Evolutionary conservation across 495 filamentous ascomycete genomes (phyloP).

Genomic region (Cairneyella variabilis): DNA sequence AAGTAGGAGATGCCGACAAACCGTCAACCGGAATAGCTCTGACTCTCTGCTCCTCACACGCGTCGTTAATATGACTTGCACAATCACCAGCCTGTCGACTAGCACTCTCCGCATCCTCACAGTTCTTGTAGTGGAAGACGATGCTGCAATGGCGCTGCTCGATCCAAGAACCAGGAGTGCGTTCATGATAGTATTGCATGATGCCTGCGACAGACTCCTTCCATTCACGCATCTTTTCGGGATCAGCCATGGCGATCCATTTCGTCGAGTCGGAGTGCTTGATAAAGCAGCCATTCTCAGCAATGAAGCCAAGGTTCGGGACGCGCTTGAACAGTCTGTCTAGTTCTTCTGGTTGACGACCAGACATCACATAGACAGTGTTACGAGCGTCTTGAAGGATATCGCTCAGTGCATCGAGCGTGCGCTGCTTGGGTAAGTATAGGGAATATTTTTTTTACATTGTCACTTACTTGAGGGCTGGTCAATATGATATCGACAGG

Average conservation of each 20-base stretch:
- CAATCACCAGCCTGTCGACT: conserved; percentile 77
- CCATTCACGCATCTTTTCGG: conserved; percentile 63
- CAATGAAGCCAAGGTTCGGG: conserved; percentile 76
- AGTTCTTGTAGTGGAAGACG: conserved; percentile 80
- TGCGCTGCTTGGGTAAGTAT: conserved; percentile 44
- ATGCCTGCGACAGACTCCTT: conserved; percentile 73
- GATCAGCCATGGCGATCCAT: conserved; percentile 74
- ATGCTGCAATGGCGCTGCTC: conserved; percentile 83
- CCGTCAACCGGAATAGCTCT: conserved; percentile 77
- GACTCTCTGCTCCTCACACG: conserved; percentile 74
- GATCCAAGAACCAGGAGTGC: conserved; percentile 79
- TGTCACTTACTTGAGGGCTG: conserved; percentile 59
- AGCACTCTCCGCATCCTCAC: conserved; percentile 69
- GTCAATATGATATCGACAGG: conserved; percentile 75
- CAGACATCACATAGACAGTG: conserved; percentile 90
- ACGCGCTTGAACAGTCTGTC: conserved; percentile 78
- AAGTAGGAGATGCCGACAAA: background rate
- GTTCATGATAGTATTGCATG: conserved; percentile 81
- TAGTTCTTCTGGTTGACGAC: conserved; percentile 79
- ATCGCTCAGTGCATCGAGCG: conserved; percentile 74
- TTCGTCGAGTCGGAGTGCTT: conserved; percentile 59
- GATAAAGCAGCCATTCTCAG: conserved; percentile 89
- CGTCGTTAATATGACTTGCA: conserved; percentile 90
- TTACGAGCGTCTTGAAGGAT: conserved; percentile 73
- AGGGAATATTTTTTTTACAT: background rate